Conservation (phyloP, 352 stramenopile species). For the Pythium sukuiense region DNA sequence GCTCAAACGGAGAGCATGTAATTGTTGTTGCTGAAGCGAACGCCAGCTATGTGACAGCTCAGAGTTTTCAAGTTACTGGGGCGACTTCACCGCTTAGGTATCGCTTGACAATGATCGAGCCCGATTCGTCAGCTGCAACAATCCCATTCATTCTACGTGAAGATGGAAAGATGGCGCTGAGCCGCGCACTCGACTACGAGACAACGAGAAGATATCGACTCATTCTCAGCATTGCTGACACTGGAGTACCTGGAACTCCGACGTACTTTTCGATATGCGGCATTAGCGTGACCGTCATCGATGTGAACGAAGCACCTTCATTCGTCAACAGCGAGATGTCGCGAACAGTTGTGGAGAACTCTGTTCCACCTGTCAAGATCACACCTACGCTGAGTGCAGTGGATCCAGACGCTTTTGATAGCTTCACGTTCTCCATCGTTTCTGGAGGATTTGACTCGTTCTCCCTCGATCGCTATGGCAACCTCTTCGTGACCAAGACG, state of each 20-base stretch:
- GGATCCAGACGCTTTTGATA: conserved; percentile 53
- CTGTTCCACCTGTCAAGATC: conserved; percentile 34
- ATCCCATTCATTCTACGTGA: conserved; percentile 26
- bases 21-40: conserved; percentile 40
- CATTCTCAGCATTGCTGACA: conserved; percentile 32
- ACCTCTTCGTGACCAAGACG: conserved; percentile 33
- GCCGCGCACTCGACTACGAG: conserved; percentile 34
- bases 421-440: conserved; percentile 39
- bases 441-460: conserved; percentile 39
- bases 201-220: conserved; percentile 24
- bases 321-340: conserved; percentile 29
- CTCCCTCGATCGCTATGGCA: conserved; percentile 42
- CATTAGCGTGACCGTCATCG: conserved; percentile 43
- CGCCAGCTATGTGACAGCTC: conserved; percentile 29
- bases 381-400: conserved; percentile 26
- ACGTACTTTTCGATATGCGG: conserved; percentile 28
- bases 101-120: conserved; percentile 15
- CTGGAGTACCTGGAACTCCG: conserved; percentile 8
- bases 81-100: conserved; percentile 19
- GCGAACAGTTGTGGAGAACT: conserved; percentile 43
- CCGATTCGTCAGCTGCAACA: background rate
- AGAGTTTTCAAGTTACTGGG: conserved; percentile 36
- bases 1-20: conserved; percentile 34
- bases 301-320: conserved; percentile 51
- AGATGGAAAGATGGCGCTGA: conserved; percentile 28